Base-by-base conservation (phyloP, 768 basidiomycete genomes). In the Russula earlei region DNA sequence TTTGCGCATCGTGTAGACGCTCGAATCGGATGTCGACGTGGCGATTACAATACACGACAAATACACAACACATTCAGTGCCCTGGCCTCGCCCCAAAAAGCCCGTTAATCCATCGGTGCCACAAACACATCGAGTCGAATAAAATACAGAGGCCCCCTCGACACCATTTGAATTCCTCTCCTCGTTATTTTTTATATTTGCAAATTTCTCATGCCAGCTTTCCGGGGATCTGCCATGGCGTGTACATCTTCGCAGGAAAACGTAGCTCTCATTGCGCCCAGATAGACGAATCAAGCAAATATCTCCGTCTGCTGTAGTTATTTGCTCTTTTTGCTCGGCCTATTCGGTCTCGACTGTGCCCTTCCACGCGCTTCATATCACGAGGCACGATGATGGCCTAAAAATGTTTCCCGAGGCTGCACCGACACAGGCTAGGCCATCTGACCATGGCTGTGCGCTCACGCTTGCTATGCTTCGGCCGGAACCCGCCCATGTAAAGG, bases 1-100 rank as follows among this genome's bases (percentile, higher is more conserved):
- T 64, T 64, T 65, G 61, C 65, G 64, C 54, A 25, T 9, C n/a
- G 11, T 52, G 29, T 7, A 56, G 50, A 22, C 56, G 50, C 52
- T 53, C 52, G 1, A 15, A 19, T 36, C 10, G 29, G 7, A 5
- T 31, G 7, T 31, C 29, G 29, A 31, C 29, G 29, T 31, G 29
- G 29, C 29, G 29, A 31, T 36, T 9, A 14, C 24, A 42, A n/a
- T 29, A 15, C 29, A 19, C 14, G 2, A n/a, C 3, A 0, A 7
- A n/a, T 2, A 12, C 5, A 44, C 19, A 45, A 29, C 10, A 10
- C 20, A 31, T 17, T 11, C 22, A 15, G 17, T 17, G 19, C 37
- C 19, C 34, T 4, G 14, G 4, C 34, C 34, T n/a, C n/a, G n/a
- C 34, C 14, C 15, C 10, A 15, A 36, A 14, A 9, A 11, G 1